Percentiles rank a stretch among this genome's conserved stretches.
phyloP scores from a whole-genome alignment of 768 basidiomycete genomes.

The Lactarius pseudohatsudake region DNA sequence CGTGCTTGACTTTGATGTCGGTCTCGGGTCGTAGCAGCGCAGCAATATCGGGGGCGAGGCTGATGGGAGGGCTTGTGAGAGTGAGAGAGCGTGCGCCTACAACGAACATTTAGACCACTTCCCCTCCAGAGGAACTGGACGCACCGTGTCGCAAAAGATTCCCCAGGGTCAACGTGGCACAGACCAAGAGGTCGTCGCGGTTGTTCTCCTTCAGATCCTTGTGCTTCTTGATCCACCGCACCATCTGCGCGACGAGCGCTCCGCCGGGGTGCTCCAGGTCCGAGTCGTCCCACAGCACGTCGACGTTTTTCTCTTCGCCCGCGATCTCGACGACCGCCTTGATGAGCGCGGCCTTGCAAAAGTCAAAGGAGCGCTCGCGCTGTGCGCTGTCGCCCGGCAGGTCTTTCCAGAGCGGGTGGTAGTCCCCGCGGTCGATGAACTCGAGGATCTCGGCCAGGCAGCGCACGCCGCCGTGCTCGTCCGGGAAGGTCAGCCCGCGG shows the following conservation, averaged over 20 bases:
- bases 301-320: conserved; percentile 76
- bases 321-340: conserved; percentile 84
- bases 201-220: conserved; percentile 40
- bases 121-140: conserved; percentile 26
- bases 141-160: conserved; percentile 78
- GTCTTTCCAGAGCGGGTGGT: conserved; percentile 62
- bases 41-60: conserved; percentile 64
- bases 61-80: conserved; percentile 51
- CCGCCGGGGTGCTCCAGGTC: conserved; percentile 61
- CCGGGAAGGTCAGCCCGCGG: conserved; percentile 58
- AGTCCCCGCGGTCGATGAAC: conserved; percentile 73
- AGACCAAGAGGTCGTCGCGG: conserved; percentile 79
- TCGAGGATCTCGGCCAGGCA: conserved; percentile 64
- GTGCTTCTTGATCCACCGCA: conserved; percentile 69
- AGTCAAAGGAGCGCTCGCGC: conserved; percentile 71
- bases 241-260: conserved; percentile 68
- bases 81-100: conserved; percentile 59
- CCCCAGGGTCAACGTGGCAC: conserved; percentile 78
- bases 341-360: conserved; percentile 83
- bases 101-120: conserved; percentile 6
- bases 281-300: conserved; percentile 73
- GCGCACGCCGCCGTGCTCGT: conserved; percentile 53
- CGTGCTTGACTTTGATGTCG: conserved; percentile 87
- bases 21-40: conserved; percentile 56
- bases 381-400: conserved; percentile 49